A percentile compares a stretch with the other conserved stretches of the same genome.
Conservation (phyloP, 1,284 basidiomycete genomes). For the Malassezia arunalokei region DNA sequence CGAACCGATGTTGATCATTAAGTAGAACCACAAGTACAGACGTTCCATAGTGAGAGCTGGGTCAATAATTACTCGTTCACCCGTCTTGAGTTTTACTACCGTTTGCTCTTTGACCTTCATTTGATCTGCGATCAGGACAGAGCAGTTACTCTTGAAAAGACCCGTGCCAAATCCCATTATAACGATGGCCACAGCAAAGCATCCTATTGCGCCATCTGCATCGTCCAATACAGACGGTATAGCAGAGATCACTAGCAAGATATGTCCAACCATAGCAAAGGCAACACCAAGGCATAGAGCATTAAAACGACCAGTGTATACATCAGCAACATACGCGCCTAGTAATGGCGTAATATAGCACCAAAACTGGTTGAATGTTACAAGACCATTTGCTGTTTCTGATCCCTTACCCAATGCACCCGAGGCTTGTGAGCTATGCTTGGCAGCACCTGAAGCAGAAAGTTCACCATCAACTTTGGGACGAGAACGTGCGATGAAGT, state of each 20-base stretch:
- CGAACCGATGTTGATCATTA: conserved; percentile 45
- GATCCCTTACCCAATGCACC: conserved; percentile 42
- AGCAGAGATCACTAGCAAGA: conserved; percentile 61
- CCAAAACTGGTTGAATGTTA: conserved; percentile 43
- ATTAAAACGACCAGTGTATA: conserved; percentile 49
- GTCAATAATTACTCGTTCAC: conserved; percentile 70
- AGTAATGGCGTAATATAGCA: conserved; percentile 39
- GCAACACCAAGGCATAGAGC: conserved; percentile 48
- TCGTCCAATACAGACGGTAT: conserved; percentile 59
- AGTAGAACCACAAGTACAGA: conserved; percentile 43
- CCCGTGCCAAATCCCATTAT: conserved; percentile 54
- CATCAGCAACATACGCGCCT: conserved; percentile 47
- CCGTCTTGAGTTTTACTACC: conserved; percentile 49
- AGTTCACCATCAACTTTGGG: conserved; percentile 22
- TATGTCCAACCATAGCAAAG: conserved; percentile 52
- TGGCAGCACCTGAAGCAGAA: conserved; percentile 19
- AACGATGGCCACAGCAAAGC: conserved; percentile 50
- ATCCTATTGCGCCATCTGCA: conserved; percentile 53
- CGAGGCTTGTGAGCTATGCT: not conserved
- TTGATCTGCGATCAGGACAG: conserved; percentile 50
- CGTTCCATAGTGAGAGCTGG: conserved; percentile 56
- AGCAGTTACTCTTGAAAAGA: conserved; percentile 57
- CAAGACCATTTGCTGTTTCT: conserved; percentile 36
- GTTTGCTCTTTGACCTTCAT: conserved; percentile 30
- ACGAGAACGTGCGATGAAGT: conserved; percentile 35